These are phyloP conservation scores for Psidium guajava DNA, from an alignment of 345 rosid species.

Conservation along the genomic window DNA sequence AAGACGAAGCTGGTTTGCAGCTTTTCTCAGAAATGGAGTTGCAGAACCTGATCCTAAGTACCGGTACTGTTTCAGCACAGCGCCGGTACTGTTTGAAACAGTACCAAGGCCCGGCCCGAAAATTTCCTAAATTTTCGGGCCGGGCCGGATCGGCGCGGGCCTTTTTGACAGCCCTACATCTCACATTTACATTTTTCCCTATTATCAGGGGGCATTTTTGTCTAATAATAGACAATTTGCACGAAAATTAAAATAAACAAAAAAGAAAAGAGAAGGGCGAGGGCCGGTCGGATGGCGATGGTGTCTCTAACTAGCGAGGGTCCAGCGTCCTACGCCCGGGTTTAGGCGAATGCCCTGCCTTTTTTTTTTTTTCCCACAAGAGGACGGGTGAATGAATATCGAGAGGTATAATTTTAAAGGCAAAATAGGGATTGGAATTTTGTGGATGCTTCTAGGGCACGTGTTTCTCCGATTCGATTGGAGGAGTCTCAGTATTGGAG, in stretches of 20 bases:
- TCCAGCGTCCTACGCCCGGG: not conserved
- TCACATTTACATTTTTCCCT: not conserved
- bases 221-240: not conserved
- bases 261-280: not conserved
- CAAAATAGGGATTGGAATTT: not conserved
- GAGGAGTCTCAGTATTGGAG: not conserved
- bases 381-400: not conserved
- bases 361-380: not conserved
- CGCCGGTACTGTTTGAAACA: too few species aligned
- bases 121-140: too few species aligned
- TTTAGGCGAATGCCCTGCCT: not conserved
- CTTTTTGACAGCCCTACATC: too few species aligned
- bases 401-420: not conserved
- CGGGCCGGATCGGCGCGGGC: too few species aligned
- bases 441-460: not conserved
- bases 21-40: too few species aligned
- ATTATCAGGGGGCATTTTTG: not conserved
- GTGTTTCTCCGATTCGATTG: not conserved
- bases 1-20: too few species aligned
- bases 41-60: too few species aligned
- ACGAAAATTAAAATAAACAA: not conserved
- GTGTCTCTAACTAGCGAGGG: not conserved
- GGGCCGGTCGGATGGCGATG: not conserved
- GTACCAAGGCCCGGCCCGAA: too few species aligned
- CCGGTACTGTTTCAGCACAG: too few species aligned